Base-by-base conservation (phyloP, 495 filamentous ascomycete genomes). In the Penicillium goetzii region DNA sequence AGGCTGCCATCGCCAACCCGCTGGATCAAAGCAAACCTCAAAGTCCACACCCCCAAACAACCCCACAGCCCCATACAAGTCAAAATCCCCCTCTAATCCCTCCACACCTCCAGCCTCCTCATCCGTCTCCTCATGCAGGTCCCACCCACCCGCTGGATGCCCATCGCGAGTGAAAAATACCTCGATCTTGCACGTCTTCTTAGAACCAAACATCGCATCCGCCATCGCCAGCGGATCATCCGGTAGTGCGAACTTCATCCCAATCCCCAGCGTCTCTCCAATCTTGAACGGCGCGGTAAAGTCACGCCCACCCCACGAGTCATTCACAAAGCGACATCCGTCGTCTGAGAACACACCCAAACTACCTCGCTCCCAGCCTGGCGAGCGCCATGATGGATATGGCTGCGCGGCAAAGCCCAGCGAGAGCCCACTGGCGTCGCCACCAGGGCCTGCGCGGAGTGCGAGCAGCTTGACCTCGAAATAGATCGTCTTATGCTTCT, bases 291-390 rank as follows among this genome's bases (percentile, higher is more conserved):
- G 66, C 25, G n/a, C 54, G 0, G 84, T 85, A 70, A 97, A 97
- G 58, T 88, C 81, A 63, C 85, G 87, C 3, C 94, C 94, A 25
- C 94, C 94, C 81, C 83, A 92, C 1, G 85, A 84, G 70, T 97
- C 91, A 78, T 97, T 96, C 62, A 95, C 83, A 73, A 91, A 98
- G 65, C 86, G 83, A 67, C 90, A 87, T 12, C 94, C 94, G 73
- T 98, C 94, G 72, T 98, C 94, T 3, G 90, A 90, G 67, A 97
- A 95, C 12, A 97, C 88, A 8, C 84, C 94, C n/a, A 97, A 69
- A 50, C 88, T 90, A 2, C 85, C 93, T 32, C 93, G 81, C 71
- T 98, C 89, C 94, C 94, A 97, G 2, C 94, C 94, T 0, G 94
- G 94, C 59, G 95, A 84, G 45, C 94, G 85, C 84, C 92, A 97